Evolutionary conservation across 1,284 basidiomycete genomes (phyloP).

Genomic region (Boletus mariae): DNA sequence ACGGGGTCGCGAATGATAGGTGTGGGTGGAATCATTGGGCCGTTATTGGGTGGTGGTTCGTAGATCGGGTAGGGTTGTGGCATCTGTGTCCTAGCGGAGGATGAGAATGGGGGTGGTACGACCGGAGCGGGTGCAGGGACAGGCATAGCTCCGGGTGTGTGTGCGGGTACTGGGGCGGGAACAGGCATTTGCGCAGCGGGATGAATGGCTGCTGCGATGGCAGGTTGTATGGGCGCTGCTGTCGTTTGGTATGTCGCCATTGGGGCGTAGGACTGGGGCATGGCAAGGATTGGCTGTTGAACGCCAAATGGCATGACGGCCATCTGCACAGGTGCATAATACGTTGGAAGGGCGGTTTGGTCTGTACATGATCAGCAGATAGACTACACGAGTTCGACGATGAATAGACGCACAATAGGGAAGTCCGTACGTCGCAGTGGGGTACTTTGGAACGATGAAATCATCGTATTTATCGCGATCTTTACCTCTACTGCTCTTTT

Average conservation of each 20-base stretch:
- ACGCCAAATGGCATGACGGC: constrained; percentile 18
- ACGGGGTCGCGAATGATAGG: constrained; percentile 15
- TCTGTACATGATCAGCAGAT: constrained; percentile 15
- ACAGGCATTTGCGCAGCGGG: constrained; percentile 20
- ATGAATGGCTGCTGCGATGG: constrained; percentile 7
- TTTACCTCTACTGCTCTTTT: constrained; percentile 17
- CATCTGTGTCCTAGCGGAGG: constrained; percentile 16
- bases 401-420: constrained; percentile 25
- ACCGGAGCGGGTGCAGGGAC: neutral
- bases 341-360: constrained; percentile 21
- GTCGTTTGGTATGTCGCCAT: constrained; percentile 18
- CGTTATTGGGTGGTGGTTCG: neutral
- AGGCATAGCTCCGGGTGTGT: neutral
- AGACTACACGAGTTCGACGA: neutral
- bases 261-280: constrained; percentile 28
- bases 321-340: constrained; percentile 31
- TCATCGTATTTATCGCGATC: constrained; percentile 17
- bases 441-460: constrained; percentile 18
- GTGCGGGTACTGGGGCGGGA: constrained; percentile 1
- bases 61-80: constrained; percentile 14
- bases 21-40: constrained; percentile 14
- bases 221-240: constrained; percentile 15
- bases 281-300: constrained; percentile 27
- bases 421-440: constrained; percentile 13
- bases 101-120: neutral